Base-by-base conservation (phyloP, 106 monocot species). In the Vanilla planifolia region DNA sequence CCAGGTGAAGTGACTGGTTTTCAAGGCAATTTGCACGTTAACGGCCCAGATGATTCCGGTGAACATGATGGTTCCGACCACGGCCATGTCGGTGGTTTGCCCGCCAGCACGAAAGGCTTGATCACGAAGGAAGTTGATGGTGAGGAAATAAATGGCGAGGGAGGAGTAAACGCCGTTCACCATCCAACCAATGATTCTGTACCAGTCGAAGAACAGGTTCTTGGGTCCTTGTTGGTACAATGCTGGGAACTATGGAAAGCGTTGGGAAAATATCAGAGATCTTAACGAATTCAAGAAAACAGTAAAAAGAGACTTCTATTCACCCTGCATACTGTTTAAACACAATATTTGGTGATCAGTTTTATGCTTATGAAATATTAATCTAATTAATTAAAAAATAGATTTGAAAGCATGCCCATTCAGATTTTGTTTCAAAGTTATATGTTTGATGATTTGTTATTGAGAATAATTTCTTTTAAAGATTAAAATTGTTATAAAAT, bases 1-100 rank as follows among this genome's bases (percentile, higher is more conserved):
- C 85, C 85, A 86, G 0, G 85, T 86, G 64, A 86, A 86, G 48
- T 86, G 85, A 68, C 85, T 86, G 77, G 77, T 86, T 5, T 68
- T 86, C 30, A 86, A 74, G 19, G 80, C 80, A 14, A 86, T 86
- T 65, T 86, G 85, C 52, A 77, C 55, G 61, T 86, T 81, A 23
- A 86, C 85, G 0, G 85, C 65, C 85, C 85, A 86, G 33, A 86
- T 86, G 46, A 86, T 86, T 66, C 71, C 80, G 4, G 85, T 80
- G 71, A 86, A 86, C 85, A 86, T 86, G 48, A 73, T 74, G 4
- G 85, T 78, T 40, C 85, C 85, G 2, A 86, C 55, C 3, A 64
- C 61, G 33, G 74, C 70, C 85, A 86, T 86, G 67, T 81, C 80
- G 0, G 77, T 73, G 0, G 77, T 86, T 52, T 86, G 71, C 0